Base-by-base conservation (phyloP, 2,329 filamentous ascomycete species). In the Triangularia setosa region DNA sequence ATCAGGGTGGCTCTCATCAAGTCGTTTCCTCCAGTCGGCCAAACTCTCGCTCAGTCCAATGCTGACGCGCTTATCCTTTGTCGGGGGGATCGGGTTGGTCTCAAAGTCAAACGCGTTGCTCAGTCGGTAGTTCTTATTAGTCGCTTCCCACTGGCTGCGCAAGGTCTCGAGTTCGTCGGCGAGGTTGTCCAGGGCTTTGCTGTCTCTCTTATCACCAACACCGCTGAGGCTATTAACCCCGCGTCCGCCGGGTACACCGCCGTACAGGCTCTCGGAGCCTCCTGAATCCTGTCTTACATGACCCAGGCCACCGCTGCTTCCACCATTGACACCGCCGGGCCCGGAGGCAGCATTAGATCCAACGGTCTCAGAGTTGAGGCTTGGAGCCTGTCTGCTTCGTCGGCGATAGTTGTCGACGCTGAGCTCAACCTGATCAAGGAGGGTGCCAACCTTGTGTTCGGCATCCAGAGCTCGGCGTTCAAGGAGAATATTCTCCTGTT, bases 341-440 rank as follows among this genome's bases (percentile, higher is more conserved):
- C 5, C 48, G 25, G 23, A 21, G 35, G 40, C 35, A 16, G 16
- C 24, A n/a, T 33, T 61, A 58, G 62, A 44, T 4, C 58, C 12
- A 40, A 65, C 64, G 25, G 62, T 65, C 44, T 80, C 79, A 63
- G 80, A 86, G 55, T 80, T 84, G 56, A 82, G 81, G 75, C 80
- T 86, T 65, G 77, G 79, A 57, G 76, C 76, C 68, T 87, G 84
- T 44, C 88, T 84, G 70, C 86, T 89, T 65, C 85, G 92, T 48
- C 95, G 90, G 62, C 95, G 90, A 77, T 98, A 98, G 75, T 91
- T 96, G 77, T 95, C 93, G 16, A 99, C 95, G 3, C 92, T 96
- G 48, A 88, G 87, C 76, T 96, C 94, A 40, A 99, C 93, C 74
- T 98, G 94, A 75, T 98, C 93, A 12, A 99, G 87, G 58, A 99